Percentiles rank a stretch among this genome's conserved stretches.
These are phyloP conservation scores for Pseudogymnoascus sp. DNA, from an alignment of 2,329 filamentous ascomycete species.

Conservation along the genomic window DNA sequence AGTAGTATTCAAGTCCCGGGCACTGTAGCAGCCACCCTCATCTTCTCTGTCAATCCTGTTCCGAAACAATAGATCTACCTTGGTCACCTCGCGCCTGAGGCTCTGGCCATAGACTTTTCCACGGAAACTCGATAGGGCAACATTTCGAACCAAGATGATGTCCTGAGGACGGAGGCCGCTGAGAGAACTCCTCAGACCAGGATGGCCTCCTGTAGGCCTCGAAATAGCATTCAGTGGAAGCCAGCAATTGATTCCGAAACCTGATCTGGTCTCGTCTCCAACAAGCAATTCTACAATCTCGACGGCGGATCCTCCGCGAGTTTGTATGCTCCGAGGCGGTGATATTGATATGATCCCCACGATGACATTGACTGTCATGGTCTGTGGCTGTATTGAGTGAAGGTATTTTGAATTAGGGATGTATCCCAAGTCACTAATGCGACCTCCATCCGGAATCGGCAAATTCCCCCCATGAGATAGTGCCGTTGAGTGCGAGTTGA, in stretches of 20 bases:
- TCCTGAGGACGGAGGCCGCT: slow-evolving; percentile 59
- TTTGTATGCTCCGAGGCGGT: slow-evolving; percentile 59
- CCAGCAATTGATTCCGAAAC: slow-evolving; percentile 84
- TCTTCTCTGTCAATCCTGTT: slow-evolving; percentile 45
- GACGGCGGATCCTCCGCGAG: slow-evolving; percentile 54
- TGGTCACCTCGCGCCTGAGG: slow-evolving; percentile 63
- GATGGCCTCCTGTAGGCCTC: slow-evolving; percentile 22
- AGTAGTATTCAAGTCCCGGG: slow-evolving; percentile 38
- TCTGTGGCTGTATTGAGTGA: slow-evolving; percentile 64
- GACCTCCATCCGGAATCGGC: slow-evolving; percentile 23
- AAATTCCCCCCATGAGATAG: neutral
- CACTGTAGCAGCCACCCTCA: slow-evolving; percentile 49
- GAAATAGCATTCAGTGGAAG: slow-evolving; percentile 54
- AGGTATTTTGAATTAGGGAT: slow-evolving; percentile 64
- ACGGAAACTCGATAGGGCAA: slow-evolving; percentile 69
- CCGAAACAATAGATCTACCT: slow-evolving; percentile 59
- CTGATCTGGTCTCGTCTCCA: slow-evolving; percentile 76
- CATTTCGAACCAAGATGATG: slow-evolving; percentile 70
- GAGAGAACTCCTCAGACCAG: slow-evolving; percentile 24
- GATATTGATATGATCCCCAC: slow-evolving; percentile 69
- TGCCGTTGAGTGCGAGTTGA: slow-evolving; percentile 27
- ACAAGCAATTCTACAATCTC: slow-evolving; percentile 71
- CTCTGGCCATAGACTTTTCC: slow-evolving; percentile 80
- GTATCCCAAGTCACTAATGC: slow-evolving; percentile 57
- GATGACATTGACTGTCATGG: slow-evolving; percentile 75